These are phyloP conservation scores for Rhamnella rubrinervis DNA, from an alignment of 331 rosid species.

Conservation along the genomic window DNA sequence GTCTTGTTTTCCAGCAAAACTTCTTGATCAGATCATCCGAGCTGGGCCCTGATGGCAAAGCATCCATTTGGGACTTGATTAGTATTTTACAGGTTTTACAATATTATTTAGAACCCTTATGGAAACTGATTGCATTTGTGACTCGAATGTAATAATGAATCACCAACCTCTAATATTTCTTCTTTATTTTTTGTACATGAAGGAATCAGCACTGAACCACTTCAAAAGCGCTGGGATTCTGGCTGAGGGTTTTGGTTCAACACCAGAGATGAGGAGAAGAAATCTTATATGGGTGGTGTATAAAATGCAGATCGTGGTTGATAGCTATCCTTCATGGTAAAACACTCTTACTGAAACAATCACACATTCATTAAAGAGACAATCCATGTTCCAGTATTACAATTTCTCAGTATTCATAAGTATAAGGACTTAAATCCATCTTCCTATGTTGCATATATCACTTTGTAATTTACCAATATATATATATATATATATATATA, in stretches of 20 bases:
- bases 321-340: conserved; percentile 35
- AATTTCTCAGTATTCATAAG: too few relatives aligned
- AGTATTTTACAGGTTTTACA: conserved; percentile 22
- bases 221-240: conserved; percentile 18
- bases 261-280: conserved; percentile 25
- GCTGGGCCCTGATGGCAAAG: conserved; percentile 18
- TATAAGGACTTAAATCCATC: too few relatives aligned
- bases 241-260: conserved; percentile 25
- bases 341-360: too few relatives aligned
- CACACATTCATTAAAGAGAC: too few relatives aligned
- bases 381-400: too few relatives aligned
- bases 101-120: background rate
- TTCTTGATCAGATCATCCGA: conserved; percentile 32
- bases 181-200: background rate
- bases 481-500: too few relatives aligned
- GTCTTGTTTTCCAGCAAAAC: conserved; percentile 21
- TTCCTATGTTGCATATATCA: too few relatives aligned
- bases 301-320: conserved; percentile 23
- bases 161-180: background rate
- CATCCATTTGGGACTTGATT: conserved; percentile 8
- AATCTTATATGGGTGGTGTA: conserved; percentile 30
- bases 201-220: conserved; percentile 38
- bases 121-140: too few relatives aligned
- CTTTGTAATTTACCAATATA: too few relatives aligned
- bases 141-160: background rate